Base-by-base conservation (phyloP, 2,329 filamentous ascomycete species). In the Neofusicoccum ribis region DNA sequence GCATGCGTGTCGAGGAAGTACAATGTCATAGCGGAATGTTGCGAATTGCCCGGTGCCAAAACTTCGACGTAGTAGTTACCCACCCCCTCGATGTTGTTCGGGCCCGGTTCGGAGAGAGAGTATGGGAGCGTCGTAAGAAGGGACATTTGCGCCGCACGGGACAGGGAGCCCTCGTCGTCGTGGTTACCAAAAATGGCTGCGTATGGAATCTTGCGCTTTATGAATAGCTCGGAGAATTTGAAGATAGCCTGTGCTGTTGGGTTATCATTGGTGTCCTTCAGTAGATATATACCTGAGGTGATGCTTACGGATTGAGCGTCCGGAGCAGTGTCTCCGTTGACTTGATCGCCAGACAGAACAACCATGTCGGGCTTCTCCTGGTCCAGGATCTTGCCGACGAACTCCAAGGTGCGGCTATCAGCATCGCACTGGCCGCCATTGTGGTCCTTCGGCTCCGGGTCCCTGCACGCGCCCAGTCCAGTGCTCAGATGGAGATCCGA, bases 171-270 rank as follows among this genome's bases (percentile, higher is more conserved):
- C 81, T 98, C 94, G 72, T 98, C 94, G 73, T 99, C 95, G 77
- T 99, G 95, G 76, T 99, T 99, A 65, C 95, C 95, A 73, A 98
- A 97, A 66, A 99, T 98, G 67, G 90, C 89, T 15, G 93, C 91
- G 73, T 96, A 98, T 0, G 95, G 95, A 43, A 98, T 92, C 72
- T 92, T 92, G 76, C 91, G 91, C 76, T 92, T 88, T 68, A 92
- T 90, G 59, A 99, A 87, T 12, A 96, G 84, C 54, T 91, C 88
- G 5, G 92, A 91, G 72, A 93, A 92, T 79, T 99, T 99, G 83
- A 96, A 97, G 66, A 99, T 91, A 43, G 94, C 91, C 88, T 90
- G 56, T 50, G 66, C 68, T 68, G 31, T 63, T 51, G 50, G 44
- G 17, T 36, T 37, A 47, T 36, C 43, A 60, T 60, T 47, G 27